Conservation (phyloP, 2,329 filamentous ascomycete genomes). For the Trichoderma oligosporum region DNA sequence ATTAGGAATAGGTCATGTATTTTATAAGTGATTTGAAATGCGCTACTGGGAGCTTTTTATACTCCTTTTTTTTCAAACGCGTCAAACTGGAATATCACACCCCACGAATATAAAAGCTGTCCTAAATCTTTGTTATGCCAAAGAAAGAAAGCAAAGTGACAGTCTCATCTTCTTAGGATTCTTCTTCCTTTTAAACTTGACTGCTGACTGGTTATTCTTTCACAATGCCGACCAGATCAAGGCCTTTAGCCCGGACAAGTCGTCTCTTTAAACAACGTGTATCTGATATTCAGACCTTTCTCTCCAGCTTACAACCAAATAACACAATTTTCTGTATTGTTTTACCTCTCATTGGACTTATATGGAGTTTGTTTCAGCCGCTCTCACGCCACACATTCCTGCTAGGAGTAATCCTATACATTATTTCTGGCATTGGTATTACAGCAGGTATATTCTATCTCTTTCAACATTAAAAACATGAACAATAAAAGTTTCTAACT, state of each 20-base stretch:
- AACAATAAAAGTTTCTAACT: background rate
- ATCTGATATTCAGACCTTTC: conserved; percentile 77
- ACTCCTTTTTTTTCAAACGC: too few species aligned
- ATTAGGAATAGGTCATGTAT: too few species aligned
- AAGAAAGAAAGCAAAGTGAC: too few species aligned
- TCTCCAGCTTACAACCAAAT: conserved; percentile 35
- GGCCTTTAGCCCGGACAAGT: background rate
- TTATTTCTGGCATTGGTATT: conserved; percentile 70
- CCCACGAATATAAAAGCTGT: too few species aligned
- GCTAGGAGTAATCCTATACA: conserved; percentile 71
- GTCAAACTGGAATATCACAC: too few species aligned
- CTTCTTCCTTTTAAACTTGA: background rate
- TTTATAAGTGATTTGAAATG: too few species aligned
- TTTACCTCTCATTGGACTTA: background rate
- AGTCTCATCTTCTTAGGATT: too few species aligned
- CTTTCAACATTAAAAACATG: background rate
- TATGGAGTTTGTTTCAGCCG: conserved; percentile 31
- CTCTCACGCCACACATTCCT: conserved; percentile 61
- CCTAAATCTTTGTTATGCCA: too few species aligned
- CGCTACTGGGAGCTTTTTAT: too few species aligned
- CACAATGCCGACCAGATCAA: background rate
- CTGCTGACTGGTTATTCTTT: background rate
- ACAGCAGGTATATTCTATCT: conserved; percentile 50
- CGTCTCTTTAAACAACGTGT: background rate
- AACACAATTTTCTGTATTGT: conserved; percentile 68